phyloP scores from a whole-genome alignment of 139 green algal species.

The Coccomyxa sp. region DNA sequence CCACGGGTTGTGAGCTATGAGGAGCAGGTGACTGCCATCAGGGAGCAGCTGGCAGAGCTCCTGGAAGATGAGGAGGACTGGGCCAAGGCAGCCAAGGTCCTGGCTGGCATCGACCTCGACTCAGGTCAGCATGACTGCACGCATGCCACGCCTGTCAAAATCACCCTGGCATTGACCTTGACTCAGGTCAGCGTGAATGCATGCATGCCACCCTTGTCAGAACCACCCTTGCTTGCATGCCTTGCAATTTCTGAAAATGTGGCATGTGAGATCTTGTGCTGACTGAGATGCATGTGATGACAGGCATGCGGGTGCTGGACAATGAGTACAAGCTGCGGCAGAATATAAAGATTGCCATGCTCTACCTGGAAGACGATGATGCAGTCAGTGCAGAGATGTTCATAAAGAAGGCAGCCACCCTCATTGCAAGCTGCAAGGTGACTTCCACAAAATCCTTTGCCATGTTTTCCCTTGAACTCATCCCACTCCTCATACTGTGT shows the following conservation, averaged over 20 bases:
- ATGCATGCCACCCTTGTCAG: too few relatives aligned
- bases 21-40: constrained; percentile 59
- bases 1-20: constrained; percentile 81
- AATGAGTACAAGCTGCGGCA: constrained; percentile 80
- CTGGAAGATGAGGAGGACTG: constrained; percentile 79
- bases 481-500: too few relatives aligned
- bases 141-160: too few relatives aligned
- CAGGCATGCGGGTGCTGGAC: constrained; percentile 48
- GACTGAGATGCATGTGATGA: neutral
- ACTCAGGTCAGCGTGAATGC: too few relatives aligned
- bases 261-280: too few relatives aligned
- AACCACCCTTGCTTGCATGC: too few relatives aligned
- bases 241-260: too few relatives aligned
- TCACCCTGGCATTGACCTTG: too few relatives aligned
- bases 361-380: constrained; percentile 94
- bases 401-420: constrained; percentile 87
- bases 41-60: constrained; percentile 58
- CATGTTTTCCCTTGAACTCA: neutral
- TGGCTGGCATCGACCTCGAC: constrained; percentile 92
- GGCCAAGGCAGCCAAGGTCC: constrained; percentile 74
- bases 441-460: neutral
- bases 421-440: constrained; percentile 68
- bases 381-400: constrained; percentile 84
- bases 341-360: constrained; percentile 91
- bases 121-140: constrained; percentile 37